Evolutionary conservation across 176 grass and related monocot genomes (phyloP), one percentile per base, ranked within the genome.

Genomic region (Avena atlantica): DNA sequence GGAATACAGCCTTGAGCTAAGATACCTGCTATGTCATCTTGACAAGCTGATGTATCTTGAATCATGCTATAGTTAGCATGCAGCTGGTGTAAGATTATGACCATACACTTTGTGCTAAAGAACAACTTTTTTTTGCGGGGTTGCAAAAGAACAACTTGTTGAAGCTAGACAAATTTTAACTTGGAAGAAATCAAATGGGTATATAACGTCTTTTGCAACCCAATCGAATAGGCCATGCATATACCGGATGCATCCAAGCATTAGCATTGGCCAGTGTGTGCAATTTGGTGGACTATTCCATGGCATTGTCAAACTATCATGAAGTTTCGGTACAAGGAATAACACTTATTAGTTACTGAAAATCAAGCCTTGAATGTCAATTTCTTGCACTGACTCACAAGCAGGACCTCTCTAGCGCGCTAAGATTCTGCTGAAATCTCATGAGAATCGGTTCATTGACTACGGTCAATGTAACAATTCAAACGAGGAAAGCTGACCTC

Each of bases 261-360:
- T 20, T 45, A 61, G 21, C 56, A 45, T 45, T 9, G 12, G 42
- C 36, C 55, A 59, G 21, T 10, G 71, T 50, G 71, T 50, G 6
- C 74, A 53, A 53, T 52, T 76, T 17, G 73, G 49, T 9, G 24
- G 9, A 34, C 8, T 34, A 19, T 12, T 27, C 59, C 8, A 48
- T 29, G 59, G 2, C 42, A 29, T 65, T 25, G 8, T 17, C 40
- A 64, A 63, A 24, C 16, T 27, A 21, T 64, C n/a, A 47, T 3
- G 21, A 47, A 49, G 40, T 44, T 16, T 47, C 24, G 20, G 59
- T 62, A 48, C 78, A 65, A 64, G 5, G 5, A 15, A 47, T 23
- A 19, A 73, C 73, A 6, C 69, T 67, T 29, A 68, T 15, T 80
- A 61, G 53, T 69, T 62, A 78, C 53, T 55, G 56, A 65, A 81